Conservation (phyloP, 257 asterid genomes). For the Solanum pinnatisectum region DNA sequence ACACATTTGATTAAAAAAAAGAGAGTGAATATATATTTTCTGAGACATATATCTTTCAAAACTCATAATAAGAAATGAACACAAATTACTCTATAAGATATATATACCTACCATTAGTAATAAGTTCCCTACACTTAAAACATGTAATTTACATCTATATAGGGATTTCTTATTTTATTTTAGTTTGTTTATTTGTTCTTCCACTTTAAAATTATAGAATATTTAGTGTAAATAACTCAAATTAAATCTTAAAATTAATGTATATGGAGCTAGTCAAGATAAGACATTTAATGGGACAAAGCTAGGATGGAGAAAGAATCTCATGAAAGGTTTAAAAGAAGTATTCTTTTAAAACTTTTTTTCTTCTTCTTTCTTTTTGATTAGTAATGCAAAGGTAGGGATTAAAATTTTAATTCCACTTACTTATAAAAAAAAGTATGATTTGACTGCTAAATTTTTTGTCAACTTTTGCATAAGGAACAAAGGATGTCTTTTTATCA, state of each 20-base stretch:
- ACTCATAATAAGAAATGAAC: not conserved
- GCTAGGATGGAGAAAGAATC: not conserved
- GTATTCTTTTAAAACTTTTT: not conserved
- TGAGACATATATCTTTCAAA: not conserved
- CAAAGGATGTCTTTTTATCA: slow-evolving; percentile 22
- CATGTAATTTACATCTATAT: not conserved
- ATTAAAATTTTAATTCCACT: slow-evolving; percentile 8
- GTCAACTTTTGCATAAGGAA: slow-evolving; percentile 8
- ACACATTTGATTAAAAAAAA: not conserved
- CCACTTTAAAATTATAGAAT: not conserved
- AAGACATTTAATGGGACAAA: not conserved
- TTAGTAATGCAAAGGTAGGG: slow-evolving; percentile 5
- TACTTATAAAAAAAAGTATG: slow-evolving; percentile 9
- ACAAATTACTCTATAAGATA: not conserved
- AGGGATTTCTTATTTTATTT: not conserved
- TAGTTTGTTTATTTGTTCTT: not conserved
- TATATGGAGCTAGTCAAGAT: not conserved
- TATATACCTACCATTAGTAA: not conserved
- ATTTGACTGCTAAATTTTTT: slow-evolving; percentile 27
- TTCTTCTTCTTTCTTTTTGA: not conserved
- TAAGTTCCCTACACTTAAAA: not conserved
- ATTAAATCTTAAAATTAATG: not conserved
- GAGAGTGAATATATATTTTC: not conserved
- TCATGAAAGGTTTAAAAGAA: slow-evolving; percentile 4
- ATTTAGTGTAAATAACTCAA: not conserved